A percentile compares a stretch with the other conserved stretches of the same genome.
Evolutionary conservation across 1,284 basidiomycete species (phyloP).

Genomic region (Rugosomyces carneus): DNA sequence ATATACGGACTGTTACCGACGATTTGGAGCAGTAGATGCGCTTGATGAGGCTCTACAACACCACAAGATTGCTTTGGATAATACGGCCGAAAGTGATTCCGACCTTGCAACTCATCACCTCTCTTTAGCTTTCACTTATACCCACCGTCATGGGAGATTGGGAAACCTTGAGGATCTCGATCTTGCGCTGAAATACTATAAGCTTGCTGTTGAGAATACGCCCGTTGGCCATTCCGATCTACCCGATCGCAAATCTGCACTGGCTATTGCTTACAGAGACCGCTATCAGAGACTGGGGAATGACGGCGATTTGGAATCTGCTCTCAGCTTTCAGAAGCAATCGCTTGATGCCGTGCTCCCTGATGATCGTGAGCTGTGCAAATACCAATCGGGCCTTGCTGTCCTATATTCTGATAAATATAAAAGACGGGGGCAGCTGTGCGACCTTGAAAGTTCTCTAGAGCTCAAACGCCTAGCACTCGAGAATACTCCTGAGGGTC

Average conservation of each 20-base stretch:
- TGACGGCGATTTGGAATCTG: neutral
- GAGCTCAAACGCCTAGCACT: constrained; percentile 1
- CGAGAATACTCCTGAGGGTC: neutral
- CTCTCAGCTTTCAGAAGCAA: constrained; percentile 1
- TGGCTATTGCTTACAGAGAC: constrained; percentile 2
- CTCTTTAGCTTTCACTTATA: neutral
- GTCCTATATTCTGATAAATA: neutral
- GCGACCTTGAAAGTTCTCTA: constrained; percentile 3
- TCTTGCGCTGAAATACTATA: neutral
- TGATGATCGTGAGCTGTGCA: neutral
- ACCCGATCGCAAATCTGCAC: neutral
- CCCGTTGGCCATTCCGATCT: constrained; percentile 3
- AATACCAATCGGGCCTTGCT: neutral
- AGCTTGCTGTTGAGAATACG: neutral
- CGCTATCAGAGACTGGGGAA: neutral
- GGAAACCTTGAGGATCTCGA: constrained; percentile 3
- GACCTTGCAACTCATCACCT: neutral
- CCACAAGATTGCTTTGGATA: neutral
- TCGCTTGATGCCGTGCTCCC: neutral
- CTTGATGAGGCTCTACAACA: constrained; percentile 1
- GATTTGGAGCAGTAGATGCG: neutral
- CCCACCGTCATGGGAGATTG: neutral
- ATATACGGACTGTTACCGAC: neutral
- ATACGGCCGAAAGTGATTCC: neutral
- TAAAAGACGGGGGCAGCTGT: neutral